phyloP scores from a whole-genome alignment of 192 early-diverging fungal species.

The Umbelopsis isabellina region DNA sequence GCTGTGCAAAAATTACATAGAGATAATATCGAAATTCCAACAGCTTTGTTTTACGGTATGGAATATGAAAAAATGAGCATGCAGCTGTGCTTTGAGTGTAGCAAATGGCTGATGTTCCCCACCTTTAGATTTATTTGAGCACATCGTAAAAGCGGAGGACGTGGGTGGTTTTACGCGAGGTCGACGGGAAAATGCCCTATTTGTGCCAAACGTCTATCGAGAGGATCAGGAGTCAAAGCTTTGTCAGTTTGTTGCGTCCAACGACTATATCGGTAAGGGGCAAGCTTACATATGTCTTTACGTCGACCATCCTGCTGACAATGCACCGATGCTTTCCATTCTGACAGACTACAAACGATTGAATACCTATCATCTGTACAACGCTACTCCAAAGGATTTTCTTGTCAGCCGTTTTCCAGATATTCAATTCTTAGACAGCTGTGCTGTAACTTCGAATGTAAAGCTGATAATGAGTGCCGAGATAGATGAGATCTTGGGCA shows the following conservation, averaged over 20 bases:
- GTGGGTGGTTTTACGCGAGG: conserved; percentile 16
- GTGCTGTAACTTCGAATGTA: conserved; percentile 21
- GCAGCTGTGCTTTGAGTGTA: not conserved
- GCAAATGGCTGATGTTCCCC: not conserved
- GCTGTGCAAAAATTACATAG: conserved; percentile 4
- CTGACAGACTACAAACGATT: conserved; percentile 5
- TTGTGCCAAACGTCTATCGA: conserved; percentile 29
- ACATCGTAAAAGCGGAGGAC: conserved; percentile 2
- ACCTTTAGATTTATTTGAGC: conserved; percentile 2
- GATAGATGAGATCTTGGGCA: conserved; percentile 4
- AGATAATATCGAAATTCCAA: conserved; percentile 2
- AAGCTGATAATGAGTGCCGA: not conserved
- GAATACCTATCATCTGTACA: conserved; percentile 17
- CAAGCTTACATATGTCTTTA: too few species aligned
- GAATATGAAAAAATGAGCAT: not conserved
- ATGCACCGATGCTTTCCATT: not conserved
- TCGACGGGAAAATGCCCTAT: conserved; percentile 25
- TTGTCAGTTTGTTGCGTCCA: conserved; percentile 19
- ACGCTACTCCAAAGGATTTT: conserved; percentile 4
- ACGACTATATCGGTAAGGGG: conserved; percentile 24
- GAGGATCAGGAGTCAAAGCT: conserved; percentile 24
- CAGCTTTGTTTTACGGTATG: conserved; percentile 14
- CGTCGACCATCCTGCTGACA: not conserved
- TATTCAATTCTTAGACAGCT: conserved; percentile 13
- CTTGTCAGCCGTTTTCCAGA: conserved; percentile 3